Evolutionary conservation across 345 rosid genomes (phyloP), one percentile per base, ranked within the genome.

Genomic region (Viola odorata): DNA sequence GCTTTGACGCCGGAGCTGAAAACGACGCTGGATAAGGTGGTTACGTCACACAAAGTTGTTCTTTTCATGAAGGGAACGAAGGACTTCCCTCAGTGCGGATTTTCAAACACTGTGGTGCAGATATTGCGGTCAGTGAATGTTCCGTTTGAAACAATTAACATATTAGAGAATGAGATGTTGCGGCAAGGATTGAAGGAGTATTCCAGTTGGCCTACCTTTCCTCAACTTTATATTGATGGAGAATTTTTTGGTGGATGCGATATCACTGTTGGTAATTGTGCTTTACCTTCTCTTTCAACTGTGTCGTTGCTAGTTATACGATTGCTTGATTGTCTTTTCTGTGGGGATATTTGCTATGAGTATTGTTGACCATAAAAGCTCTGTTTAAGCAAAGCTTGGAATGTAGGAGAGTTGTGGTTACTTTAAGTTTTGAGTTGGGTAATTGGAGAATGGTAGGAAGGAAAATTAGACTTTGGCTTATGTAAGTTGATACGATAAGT

Each of bases 181-280:
- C 95, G 98, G 10, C 91, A 84, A 71, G 96, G 92, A 6, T 64
- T 89, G 64, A 91, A 91, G 84, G 96, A 86, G 80, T 91, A 89
- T 64, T 89, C 98, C 3, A 89, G 58, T 55, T 89, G 98, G 98
- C 98, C 98, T 0, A 91, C 98, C 50, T 91, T 91, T 69, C 98
- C 96, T 70, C 96, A 91, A 71, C 92, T 91, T 58, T 91, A 91
- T 44, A 76, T 91, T 3, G 96, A 77, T 1, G 98, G 98, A 51
- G 98, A 91, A 63, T 91, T 91, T 57, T 91, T 78, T 55, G 98
- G 98, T 61, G 96, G 98, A 41, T 85, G 98, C 63, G 98, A 91
- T 76, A 91, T 91, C 16, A 82, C 98, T 15, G 73, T 89, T 58
- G 98, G 92, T 86, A 73, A 73, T 23, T 23, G 32, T 23, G 32